Evolutionary conservation across 1,284 basidiomycete genomes (phyloP).

Genomic region (Anthracocystis walkeri): DNA sequence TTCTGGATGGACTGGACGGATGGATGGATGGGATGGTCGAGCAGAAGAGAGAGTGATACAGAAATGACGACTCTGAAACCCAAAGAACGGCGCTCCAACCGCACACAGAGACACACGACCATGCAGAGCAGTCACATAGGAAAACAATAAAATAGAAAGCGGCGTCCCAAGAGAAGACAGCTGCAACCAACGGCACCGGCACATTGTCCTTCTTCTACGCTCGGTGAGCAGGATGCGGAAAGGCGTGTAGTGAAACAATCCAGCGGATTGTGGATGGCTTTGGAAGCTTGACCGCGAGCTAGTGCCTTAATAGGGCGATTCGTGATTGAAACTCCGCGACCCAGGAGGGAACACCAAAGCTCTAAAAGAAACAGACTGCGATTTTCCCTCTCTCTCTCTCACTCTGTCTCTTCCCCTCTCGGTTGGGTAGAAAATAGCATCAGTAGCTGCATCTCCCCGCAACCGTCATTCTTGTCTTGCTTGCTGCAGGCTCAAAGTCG

Average conservation of each 20-base stretch:
- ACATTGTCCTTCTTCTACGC: too few relatives aligned
- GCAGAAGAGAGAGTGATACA: neutral
- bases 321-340: conserved; percentile 7
- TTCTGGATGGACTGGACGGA: neutral
- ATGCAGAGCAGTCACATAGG: neutral
- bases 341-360: neutral
- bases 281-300: neutral
- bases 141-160: neutral
- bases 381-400: too few relatives aligned
- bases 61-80: neutral
- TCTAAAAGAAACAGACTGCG: neutral
- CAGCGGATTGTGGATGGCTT: conserved; percentile 4
- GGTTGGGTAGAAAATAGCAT: too few relatives aligned
- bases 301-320: conserved; percentile 4
- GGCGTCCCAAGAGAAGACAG: too few relatives aligned
- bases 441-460: too few relatives aligned
- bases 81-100: neutral
- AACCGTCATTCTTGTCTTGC: too few relatives aligned
- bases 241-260: conserved; percentile 1
- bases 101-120: conserved; percentile 7
- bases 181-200: too few relatives aligned
- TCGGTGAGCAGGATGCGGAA: too few relatives aligned
- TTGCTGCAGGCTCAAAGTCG: too few relatives aligned
- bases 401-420: too few relatives aligned
- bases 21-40: neutral